Evolutionary conservation across 2,329 filamentous ascomycete genomes (phyloP), one percentile per base, ranked within the genome.

Genomic region (Neopestalotiopsis clavispora): DNA sequence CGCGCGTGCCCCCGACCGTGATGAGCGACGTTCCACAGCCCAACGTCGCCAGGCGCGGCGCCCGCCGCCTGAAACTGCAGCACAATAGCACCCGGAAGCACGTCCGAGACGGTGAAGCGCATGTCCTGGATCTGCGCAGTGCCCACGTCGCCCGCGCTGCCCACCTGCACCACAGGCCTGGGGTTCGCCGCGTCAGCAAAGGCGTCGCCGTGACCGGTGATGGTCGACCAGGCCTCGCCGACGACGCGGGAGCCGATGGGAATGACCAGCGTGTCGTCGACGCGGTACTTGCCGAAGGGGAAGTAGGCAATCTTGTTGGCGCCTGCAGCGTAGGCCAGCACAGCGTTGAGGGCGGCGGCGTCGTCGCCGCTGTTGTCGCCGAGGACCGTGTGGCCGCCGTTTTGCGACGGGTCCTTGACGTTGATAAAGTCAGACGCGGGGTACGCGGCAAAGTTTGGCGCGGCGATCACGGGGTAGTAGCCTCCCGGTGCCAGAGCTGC

Each of bases 111-210:
- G 70, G 86, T 86, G 59, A 93, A 84, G 56, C 92, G 85, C 79
- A 91, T 87, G 72, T 93, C 91, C 2, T 86, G 86, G 80, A 89
- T 88, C 75, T 93, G 89, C 6, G 91, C 84, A 1, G 77, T 80
- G 13, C 91, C 91, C 7, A 81, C 79, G 28, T 92, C 87, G 4
- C 89, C 89, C 1, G 82, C 74, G 14, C 82, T 82, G 38, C 90
- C 90, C 17, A 92, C 84, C 65, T 85, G 81, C 2, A 92, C 82
- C 1, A 92, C 87, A 1, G 87, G 84, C 49, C 85, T 79, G 0
- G 90, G 90, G 60, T 83, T 83, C 58, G 78, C 78, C 9, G 83
- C 79, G 74, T 88, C 80, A 65, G 84, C 80, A 78, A 88, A 90
- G 71, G 78, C 81, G 40, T 71, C 67, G 17, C 88, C 88, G 63